These are phyloP conservation scores for Monosporascus sp. DNA, from an alignment of 2,329 filamentous ascomycete species.

Conservation along the genomic window DNA sequence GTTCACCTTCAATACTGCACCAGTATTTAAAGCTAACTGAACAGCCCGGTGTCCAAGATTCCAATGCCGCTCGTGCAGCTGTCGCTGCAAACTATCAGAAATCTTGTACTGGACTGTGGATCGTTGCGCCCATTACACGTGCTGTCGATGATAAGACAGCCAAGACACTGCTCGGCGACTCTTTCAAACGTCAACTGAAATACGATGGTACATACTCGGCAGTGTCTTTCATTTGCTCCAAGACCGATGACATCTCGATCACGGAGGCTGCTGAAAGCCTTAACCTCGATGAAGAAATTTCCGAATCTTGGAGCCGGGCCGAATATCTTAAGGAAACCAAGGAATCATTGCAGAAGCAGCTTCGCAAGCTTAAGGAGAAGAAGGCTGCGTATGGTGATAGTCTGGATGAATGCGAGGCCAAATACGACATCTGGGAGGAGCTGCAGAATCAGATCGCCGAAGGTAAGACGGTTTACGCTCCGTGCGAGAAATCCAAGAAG, in stretches of 20 bases:
- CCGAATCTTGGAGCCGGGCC: slow-evolving; percentile 28
- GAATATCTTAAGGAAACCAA: slow-evolving; percentile 15
- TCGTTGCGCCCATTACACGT: slow-evolving; percentile 56
- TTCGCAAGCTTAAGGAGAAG: slow-evolving; percentile 25
- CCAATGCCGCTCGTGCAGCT: slow-evolving; percentile 51
- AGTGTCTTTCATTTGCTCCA: slow-evolving; percentile 45
- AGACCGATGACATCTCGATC: slow-evolving; percentile 50
- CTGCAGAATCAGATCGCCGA: slow-evolving; percentile 27
- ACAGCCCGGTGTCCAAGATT: slow-evolving; percentile 46
- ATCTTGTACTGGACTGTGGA: slow-evolving; percentile 54
- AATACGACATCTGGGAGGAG: slow-evolving; percentile 20
- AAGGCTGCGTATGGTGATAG: slow-evolving; percentile 16
- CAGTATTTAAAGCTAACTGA: slow-evolving; percentile 22
- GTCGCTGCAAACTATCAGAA: slow-evolving; percentile 53
- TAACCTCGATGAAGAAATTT: slow-evolving; percentile 29
- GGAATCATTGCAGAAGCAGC: slow-evolving; percentile 1
- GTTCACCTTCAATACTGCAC: not conserved
- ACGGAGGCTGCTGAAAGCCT: slow-evolving; percentile 33
- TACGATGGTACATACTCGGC: slow-evolving; percentile 50
- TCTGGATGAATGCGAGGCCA: slow-evolving; percentile 41
- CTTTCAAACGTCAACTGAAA: slow-evolving; percentile 55
- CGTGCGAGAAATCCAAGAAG: slow-evolving; percentile 30
- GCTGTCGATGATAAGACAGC: slow-evolving; percentile 59
- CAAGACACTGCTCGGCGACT: slow-evolving; percentile 49
- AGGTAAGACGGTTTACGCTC: slow-evolving; percentile 31